Base-by-base conservation (phyloP, 192 early-diverging fungal genomes). In the Funneliformis geosporum region DNA sequence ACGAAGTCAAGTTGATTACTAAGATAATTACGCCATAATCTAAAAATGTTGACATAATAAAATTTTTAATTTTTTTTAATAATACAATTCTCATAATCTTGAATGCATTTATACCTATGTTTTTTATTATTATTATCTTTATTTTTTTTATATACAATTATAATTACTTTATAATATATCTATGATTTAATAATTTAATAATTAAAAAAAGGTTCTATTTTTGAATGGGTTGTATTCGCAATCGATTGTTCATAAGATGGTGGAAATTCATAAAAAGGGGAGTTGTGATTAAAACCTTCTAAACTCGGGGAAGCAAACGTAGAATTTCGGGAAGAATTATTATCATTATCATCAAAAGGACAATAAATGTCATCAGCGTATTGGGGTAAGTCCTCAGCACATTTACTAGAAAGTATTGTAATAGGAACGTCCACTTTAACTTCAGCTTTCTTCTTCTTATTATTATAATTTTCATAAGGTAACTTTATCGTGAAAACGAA, bases 351-450 rank as follows among this genome's bases (percentile, higher is more conserved):
- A 55, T 7, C 7, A 55, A 18, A 18, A 55, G 4, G 16, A 55
- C 21, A 21, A 55, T 5, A 5, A 21, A 21, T 5, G 14, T 9
- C 46, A 25, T 33, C 72, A 18, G 50, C 43, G 28, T 73, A 73
- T 18, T n/a, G 43, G 18, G 71, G 72, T 59, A 73, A 55, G 18
- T 46, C 46, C 23, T 73, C 72, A 10, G 42, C 27, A 73, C 46
- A 73, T 59, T n/a, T 46, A 59, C 71, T 55, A n/a, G 72, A 73
- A 73, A 73, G 72, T 59, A 73, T 21, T 18, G 23, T 55, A 39
- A 73, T 33, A 18, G 72, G 43, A 10, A 59, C 12, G 16, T 46
- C 28, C 8, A 70, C 27, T 70, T 43, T 65, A 33, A 69, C 11
- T 11, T 55, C 46, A 33, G 9, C 3, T 55, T 55, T 46, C 12